Evolutionary conservation across 805 yeast species (phyloP).

Genomic region (Teunomyces panamensis): DNA sequence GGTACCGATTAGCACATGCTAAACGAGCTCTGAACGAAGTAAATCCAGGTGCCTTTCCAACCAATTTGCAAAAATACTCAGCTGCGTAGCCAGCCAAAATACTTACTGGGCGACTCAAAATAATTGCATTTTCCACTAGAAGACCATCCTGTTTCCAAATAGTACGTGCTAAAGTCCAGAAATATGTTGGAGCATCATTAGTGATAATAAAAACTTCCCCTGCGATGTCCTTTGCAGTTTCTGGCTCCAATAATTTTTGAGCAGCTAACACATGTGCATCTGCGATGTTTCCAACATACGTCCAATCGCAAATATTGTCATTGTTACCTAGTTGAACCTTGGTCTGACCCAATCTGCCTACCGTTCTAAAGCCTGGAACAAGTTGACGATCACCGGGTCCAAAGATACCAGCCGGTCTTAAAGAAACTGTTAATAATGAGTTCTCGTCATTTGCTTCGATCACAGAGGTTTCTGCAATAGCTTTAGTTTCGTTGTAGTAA

Average conservation of each 20-base stretch:
- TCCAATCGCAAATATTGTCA: slow-evolving; percentile 91
- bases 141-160: slow-evolving; percentile 97
- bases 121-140: slow-evolving; percentile 65
- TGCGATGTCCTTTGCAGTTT: slow-evolving; percentile 47
- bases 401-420: slow-evolving; percentile 97
- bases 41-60: slow-evolving; percentile 86
- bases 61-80: slow-evolving; percentile 64
- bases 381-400: slow-evolving; percentile 98
- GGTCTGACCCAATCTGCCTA: slow-evolving; percentile 80
- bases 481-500: slow-evolving; percentile 93
- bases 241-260: slow-evolving; percentile 56
- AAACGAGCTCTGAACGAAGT: slow-evolving; percentile 93
- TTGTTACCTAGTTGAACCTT: slow-evolving; percentile 94
- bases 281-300: slow-evolving; percentile 98
- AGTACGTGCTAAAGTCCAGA: slow-evolving; percentile 95
- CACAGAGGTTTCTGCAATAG: slow-evolving; percentile 82
- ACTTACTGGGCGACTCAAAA: slow-evolving; percentile 71
- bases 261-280: slow-evolving; percentile 95
- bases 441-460: slow-evolving; percentile 63
- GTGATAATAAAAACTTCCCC: slow-evolving; percentile 91
- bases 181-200: slow-evolving; percentile 91
- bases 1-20: slow-evolving; percentile 91
- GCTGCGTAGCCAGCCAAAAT: slow-evolving; percentile 77
- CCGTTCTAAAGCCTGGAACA: slow-evolving; percentile 86
- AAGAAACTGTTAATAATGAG: slow-evolving; percentile 71